Conservation (phyloP, 1,139 yeast species). For the Schwanniomyces etchellsii region DNA sequence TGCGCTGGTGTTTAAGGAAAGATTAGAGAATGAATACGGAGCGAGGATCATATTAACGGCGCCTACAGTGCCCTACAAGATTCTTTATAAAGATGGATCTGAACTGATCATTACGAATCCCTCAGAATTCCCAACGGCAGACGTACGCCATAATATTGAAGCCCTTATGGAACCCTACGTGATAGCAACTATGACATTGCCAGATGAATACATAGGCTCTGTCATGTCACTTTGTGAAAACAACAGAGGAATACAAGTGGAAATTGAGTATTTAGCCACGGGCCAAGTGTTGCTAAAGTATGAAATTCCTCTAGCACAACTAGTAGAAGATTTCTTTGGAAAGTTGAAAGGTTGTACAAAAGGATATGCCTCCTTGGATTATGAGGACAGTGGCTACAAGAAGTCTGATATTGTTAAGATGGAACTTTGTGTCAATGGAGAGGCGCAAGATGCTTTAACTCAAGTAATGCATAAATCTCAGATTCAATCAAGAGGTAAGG, state of each 20-base stretch:
- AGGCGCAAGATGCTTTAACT: conserved; percentile 86
- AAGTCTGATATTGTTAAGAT: conserved; percentile 78
- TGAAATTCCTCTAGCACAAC: conserved; percentile 77
- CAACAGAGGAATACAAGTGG: conserved; percentile 78
- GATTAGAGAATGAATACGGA: conserved; percentile 90
- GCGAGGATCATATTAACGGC: conserved; percentile 89
- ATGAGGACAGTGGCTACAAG: conserved; percentile 86
- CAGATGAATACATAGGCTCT: conserved; percentile 80
- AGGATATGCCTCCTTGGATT: conserved; percentile 92
- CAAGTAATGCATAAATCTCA: conserved; percentile 84
- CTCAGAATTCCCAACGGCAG: conserved; percentile 76
- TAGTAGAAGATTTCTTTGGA: conserved; percentile 94
- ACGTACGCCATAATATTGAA: conserved; percentile 41
- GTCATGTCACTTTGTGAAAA: conserved; percentile 83
- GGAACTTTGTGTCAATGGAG: conserved; percentile 86
- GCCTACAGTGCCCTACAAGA: conserved; percentile 91
- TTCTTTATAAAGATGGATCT: conserved; percentile 58
- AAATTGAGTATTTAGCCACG: conserved; percentile 68
- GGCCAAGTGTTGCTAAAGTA: conserved; percentile 82
- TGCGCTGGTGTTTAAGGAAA: conserved; percentile 89
- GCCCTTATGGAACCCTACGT: conserved; percentile 83
- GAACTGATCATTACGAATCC: conserved; percentile 77
- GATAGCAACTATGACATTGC: conserved; percentile 85
- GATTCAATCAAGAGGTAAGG: conserved; percentile 66
- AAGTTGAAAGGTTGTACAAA: conserved; percentile 82